phyloP scores from a whole-genome alignment of 2,329 filamentous ascomycete species.

The Claviceps sp. region DNA sequence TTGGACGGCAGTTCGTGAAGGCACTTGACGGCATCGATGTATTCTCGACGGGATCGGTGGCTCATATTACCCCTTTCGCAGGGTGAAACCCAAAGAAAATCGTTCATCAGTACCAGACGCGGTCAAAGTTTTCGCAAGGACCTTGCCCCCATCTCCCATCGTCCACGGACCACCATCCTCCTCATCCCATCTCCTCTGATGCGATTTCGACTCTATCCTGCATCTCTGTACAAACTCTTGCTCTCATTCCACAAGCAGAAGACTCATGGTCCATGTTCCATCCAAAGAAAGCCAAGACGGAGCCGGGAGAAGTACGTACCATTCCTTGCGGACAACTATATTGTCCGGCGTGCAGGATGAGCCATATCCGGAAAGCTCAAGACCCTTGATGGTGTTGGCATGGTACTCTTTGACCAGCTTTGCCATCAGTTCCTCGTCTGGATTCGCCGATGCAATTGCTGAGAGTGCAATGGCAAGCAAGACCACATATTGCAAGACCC shows the following conservation, averaged over 20 bases:
- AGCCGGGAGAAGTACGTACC: not conserved
- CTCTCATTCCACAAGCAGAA: too few species aligned
- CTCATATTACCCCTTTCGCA: not conserved
- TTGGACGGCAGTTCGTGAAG: not conserved
- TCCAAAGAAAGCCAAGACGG: too few species aligned
- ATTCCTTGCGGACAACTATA: not conserved
- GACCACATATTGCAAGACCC: not conserved
- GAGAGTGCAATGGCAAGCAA: not conserved
- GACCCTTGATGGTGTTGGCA: not conserved
- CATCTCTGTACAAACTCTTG: too few species aligned
- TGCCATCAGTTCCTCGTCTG: not conserved
- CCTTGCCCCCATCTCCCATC: too few species aligned
- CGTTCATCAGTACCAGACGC: too few species aligned
- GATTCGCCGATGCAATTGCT: not conserved
- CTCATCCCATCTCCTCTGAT: too few species aligned
- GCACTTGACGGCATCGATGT: conserved; percentile 7
- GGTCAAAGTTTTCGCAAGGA: too few species aligned
- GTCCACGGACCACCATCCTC: too few species aligned
- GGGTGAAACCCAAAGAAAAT: not conserved
- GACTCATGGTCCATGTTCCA: too few species aligned
- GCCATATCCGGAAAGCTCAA: not conserved
- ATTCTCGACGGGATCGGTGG: not conserved
- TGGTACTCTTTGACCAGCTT: not conserved
- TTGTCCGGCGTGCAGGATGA: not conserved
- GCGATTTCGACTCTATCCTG: too few species aligned